Base-by-base conservation (phyloP, 495 filamentous ascomycete species). In the Xylaria palmicola region DNA sequence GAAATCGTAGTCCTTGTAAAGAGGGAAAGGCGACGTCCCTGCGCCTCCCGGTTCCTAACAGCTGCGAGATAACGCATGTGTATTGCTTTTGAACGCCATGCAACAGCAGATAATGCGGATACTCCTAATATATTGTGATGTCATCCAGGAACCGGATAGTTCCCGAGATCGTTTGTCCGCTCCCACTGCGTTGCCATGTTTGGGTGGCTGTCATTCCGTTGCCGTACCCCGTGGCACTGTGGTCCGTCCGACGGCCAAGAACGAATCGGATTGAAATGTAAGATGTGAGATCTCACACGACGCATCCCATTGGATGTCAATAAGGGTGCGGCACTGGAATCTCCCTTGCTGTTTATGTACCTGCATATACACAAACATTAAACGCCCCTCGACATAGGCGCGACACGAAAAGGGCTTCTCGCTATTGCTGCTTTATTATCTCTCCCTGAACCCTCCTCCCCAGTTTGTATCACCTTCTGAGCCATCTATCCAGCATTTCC, bases 271-370 rank as follows among this genome's bases (percentile, higher is more conserved):
- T 62, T 32, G 26, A 45, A 48, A 62, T 56, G 51, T 39, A 51
- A 34, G 53, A 51, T 62, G 61, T 64, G 62, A 69, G 54, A 66
- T 68, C 62, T 66, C 63, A 65, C 59, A 63, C 57, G 60, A 56
- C 56, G 56, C 68, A 67, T 64, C 59, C 50, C 19, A 54, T 55
- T 40, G 59, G 59, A 36, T 43, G 20, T 36, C 19, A 20, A 45
- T 29, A 19, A 22, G 12, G 19, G 17, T 56, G 52, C 19, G 24
- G 22, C 49, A 41, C 62, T 67, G 64, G 60, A 61, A 52, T 64
- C 69, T 62, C 69, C 67, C 67, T 67, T 67, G 57, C 64, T 67
- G 60, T 67, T 60, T 66, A 63, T 72, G 69, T 56, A 69, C 65
- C 62, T 62, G n/a, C 40, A 61, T 30, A 55, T 69, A 62, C 63